Evolutionary conservation across 2,329 filamentous ascomycete genomes (phyloP).

Genomic region (Talaromyces verruculosus): DNA sequence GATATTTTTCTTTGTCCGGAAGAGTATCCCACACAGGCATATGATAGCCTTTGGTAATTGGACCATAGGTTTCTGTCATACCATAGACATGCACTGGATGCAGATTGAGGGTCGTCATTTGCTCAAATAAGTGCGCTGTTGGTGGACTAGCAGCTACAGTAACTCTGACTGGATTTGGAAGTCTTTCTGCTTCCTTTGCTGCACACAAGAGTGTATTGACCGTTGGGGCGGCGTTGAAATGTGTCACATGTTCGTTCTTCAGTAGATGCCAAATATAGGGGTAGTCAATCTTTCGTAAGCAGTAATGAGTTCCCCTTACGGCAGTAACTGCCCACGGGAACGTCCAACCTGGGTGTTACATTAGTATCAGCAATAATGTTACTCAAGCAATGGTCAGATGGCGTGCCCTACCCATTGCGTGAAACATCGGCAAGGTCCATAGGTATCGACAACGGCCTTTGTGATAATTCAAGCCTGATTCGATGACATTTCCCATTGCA

Average conservation of each 20-base stretch:
- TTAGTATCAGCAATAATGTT: neutral
- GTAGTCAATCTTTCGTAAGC: conserved; percentile 92
- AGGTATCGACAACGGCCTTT: conserved; percentile 74
- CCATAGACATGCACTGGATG: conserved; percentile 93
- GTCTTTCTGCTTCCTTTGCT: conserved; percentile 67
- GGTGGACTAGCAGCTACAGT: conserved; percentile 93
- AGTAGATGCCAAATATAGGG: conserved; percentile 85
- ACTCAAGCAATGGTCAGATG: conserved; percentile 41
- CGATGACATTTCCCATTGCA: conserved; percentile 79
- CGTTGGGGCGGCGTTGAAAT: conserved; percentile 94
- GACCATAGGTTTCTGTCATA: conserved; percentile 83
- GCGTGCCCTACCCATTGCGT: conserved; percentile 52
- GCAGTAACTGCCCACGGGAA: conserved; percentile 93
- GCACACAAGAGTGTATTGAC: conserved; percentile 93
- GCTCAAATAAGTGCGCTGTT: conserved; percentile 84
- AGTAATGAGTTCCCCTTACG: conserved; percentile 91
- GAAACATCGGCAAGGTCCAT: conserved; percentile 90
- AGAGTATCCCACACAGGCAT: conserved; percentile 81
- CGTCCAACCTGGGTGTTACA: conserved; percentile 60
- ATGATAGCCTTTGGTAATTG: conserved; percentile 89
- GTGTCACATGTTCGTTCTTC: conserved; percentile 82
- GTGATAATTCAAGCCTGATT: conserved; percentile 76
- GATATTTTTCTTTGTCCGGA: conserved; percentile 73
- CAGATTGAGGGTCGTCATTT: conserved; percentile 86
- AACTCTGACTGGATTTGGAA: conserved; percentile 73